Base-by-base conservation (phyloP, 495 filamentous ascomycete species). In the Xylaria grammica region DNA sequence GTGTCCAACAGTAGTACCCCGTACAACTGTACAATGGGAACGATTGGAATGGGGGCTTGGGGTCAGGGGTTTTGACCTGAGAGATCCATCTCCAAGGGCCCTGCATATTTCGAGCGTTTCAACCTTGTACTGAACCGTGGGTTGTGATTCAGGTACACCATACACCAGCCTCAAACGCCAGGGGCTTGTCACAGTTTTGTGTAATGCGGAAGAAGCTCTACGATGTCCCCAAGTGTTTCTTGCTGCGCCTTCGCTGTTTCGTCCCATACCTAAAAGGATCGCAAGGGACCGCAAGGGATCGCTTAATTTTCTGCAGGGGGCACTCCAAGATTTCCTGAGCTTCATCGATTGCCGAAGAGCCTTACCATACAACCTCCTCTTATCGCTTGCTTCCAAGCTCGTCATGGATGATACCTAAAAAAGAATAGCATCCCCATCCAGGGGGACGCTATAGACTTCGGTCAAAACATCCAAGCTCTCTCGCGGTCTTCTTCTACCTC, bases 171-270 rank as follows among this genome's bases (percentile, higher is more conserved):
- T 61, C 48, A 61, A 50, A 61, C 45, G 29, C 30, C 46, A 42
- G 45, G 46, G 46, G 20, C 22, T 46, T 60, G 45, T 46, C 48
- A 40, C 58, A 34, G 46, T 46, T 59, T 52, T 42, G 45, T 27
- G 32, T 61, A 22, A 30, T 30, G 24, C 15, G 6, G 26, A 5
- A 52, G 22, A 24, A 22, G 15, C 20, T 48, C 20, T 48, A 24
- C 19, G 5, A 48, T 22, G 27, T 40, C 26, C 40, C 55, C 40
- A 46, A 26, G 38, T 24, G 36, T 49, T 60, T 38, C 45, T 51
- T 50, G 45, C 32, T 59, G 54, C 42, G 29, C 44, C 45, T 32
- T 60, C 30, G 22, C n/a, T 22, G 58, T 61, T 61, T 61, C 58
- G 58, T 61, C 58, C 46, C 58, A 61, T 61, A 30, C 51, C 49